Evolutionary conservation across 2,329 filamentous ascomycete species (phyloP).

Genomic region (Hirsutella thompsonii): DNA sequence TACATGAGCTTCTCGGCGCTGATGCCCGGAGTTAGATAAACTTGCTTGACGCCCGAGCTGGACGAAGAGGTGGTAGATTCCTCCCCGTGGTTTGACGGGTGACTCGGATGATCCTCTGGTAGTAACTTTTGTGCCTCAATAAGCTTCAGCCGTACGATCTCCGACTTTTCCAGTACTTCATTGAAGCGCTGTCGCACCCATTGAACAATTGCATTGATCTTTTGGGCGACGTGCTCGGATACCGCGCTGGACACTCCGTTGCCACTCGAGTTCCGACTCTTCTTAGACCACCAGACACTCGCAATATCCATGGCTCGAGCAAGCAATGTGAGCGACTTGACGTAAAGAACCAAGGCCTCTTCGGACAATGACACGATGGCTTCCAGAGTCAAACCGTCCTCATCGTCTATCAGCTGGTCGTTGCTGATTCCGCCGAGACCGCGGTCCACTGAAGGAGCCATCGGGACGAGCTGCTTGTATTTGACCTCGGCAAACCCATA

Average conservation of each 20-base stretch:
- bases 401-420: constrained; percentile 41
- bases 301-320: constrained; percentile 95
- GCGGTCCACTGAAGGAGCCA: constrained; percentile 66
- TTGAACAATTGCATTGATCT: constrained; percentile 88
- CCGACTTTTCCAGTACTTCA: constrained; percentile 91
- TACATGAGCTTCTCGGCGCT: constrained; percentile 98
- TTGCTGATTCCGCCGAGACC: constrained; percentile 49
- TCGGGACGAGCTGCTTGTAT: constrained; percentile 88
- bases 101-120: constrained; percentile 72
- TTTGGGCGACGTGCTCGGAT: constrained; percentile 42
- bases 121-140: constrained; percentile 75
- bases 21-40: constrained; percentile 74
- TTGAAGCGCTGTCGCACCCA: constrained; percentile 94
- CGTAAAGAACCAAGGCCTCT: constrained; percentile 88
- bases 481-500: constrained; percentile 98
- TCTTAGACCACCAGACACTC: constrained; percentile 79
- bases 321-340: constrained; percentile 81
- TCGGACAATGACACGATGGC: constrained; percentile 80
- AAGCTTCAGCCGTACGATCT: constrained; percentile 81
- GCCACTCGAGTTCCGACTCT: constrained; percentile 50
- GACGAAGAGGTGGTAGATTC: constrained; percentile 43
- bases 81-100: constrained; percentile 63
- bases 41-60: constrained; percentile 60
- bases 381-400: constrained; percentile 72
- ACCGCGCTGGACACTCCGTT: constrained; percentile 23